Evolutionary conservation across 371 early-diverging fungal species (phyloP).

Genomic region (Coemansia sp.): DNA sequence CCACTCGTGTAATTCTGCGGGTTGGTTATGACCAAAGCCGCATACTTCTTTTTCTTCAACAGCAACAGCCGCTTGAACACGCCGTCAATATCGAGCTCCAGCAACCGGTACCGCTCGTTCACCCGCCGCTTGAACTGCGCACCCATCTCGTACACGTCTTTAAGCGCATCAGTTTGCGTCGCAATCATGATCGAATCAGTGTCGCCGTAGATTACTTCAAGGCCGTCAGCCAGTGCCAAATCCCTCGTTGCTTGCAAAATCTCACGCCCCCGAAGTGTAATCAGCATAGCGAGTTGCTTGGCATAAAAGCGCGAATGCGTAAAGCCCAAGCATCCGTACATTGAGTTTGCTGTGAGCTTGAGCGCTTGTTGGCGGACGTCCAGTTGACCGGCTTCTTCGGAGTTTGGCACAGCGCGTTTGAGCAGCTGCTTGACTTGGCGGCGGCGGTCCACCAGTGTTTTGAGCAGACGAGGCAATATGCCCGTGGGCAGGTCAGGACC

Average conservation of each 20-base stretch:
- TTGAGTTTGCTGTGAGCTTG: conserved; percentile 99
- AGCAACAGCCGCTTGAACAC: conserved; percentile 92
- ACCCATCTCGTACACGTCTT: conserved; percentile 81
- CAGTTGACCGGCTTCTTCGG: conserved; percentile 66
- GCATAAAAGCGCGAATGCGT: conserved; percentile 96
- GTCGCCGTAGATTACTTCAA: conserved; percentile 99
- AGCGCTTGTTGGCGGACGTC: conserved; percentile 97
- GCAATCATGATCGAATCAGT: conserved; percentile 99
- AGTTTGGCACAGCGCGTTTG: conserved; percentile 67
- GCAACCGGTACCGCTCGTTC: conserved; percentile 86
- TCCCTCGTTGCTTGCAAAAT: conserved; percentile 95
- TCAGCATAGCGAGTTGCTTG: conserved; percentile 96
- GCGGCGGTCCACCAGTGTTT: conserved; percentile 89
- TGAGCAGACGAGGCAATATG: conserved; percentile 89
- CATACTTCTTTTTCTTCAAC: conserved; percentile 99
- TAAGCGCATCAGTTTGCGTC: conserved; percentile 78
- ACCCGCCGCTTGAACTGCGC: conserved; percentile 79
- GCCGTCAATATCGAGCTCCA: conserved; percentile 99
- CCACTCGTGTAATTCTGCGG: conserved; percentile 51
- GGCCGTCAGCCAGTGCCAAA: conserved; percentile 72
- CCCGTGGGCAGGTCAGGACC: conserved; percentile 67
- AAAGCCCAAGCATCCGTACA: conserved; percentile 99
- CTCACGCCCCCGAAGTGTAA: conserved; percentile 97
- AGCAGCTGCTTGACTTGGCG: conserved; percentile 89
- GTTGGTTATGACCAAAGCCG: conserved; percentile 78